These are phyloP conservation scores for Spizellomyces punctatus DNA, from an alignment of 192 early-diverging fungal species.

Conservation along the genomic window DNA sequence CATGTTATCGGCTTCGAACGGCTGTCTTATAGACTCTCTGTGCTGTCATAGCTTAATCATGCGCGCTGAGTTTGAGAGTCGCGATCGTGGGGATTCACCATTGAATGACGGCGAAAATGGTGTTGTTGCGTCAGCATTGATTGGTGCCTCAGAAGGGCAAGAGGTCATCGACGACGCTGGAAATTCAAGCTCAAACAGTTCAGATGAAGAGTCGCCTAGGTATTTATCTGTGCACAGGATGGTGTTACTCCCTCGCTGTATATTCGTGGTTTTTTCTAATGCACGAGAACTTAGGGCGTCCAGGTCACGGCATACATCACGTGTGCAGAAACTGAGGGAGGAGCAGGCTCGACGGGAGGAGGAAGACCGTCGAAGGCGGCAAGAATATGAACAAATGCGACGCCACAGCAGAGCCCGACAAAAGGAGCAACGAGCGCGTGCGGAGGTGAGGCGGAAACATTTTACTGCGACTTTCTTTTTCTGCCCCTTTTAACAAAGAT, in stretches of 20 bases:
- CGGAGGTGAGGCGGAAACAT: conserved; percentile 9
- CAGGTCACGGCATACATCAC: neutral
- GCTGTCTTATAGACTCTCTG: no score
- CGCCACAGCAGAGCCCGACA: conserved; percentile 39
- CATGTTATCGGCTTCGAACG: no score
- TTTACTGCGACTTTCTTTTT: neutral
- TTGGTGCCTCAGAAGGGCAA: neutral
- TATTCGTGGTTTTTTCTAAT: no score
- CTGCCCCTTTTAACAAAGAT: neutral
- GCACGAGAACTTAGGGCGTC: no score
- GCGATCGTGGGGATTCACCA: neutral
- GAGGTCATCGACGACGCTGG: neutral
- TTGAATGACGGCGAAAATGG: conserved; percentile 17
- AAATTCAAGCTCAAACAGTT: neutral
- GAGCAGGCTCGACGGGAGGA: conserved; percentile 41
- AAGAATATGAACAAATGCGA: conserved; percentile 39
- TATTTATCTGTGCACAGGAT: neutral
- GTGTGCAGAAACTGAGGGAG: conserved; percentile 24
- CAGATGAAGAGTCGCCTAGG: neutral
- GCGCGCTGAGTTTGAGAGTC: conserved; percentile 7
- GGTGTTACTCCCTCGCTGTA: no score
- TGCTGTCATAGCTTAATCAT: conserved; percentile 1
- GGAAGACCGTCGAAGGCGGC: conserved; percentile 40
- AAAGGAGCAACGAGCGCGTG: conserved; percentile 18
- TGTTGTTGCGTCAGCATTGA: conserved; percentile 10